A percentile compares a stretch with the other conserved stretches of the same genome.
phyloP scores from a whole-genome alignment of 1,139 yeast species.

The Torulaspora pretoriensis region DNA sequence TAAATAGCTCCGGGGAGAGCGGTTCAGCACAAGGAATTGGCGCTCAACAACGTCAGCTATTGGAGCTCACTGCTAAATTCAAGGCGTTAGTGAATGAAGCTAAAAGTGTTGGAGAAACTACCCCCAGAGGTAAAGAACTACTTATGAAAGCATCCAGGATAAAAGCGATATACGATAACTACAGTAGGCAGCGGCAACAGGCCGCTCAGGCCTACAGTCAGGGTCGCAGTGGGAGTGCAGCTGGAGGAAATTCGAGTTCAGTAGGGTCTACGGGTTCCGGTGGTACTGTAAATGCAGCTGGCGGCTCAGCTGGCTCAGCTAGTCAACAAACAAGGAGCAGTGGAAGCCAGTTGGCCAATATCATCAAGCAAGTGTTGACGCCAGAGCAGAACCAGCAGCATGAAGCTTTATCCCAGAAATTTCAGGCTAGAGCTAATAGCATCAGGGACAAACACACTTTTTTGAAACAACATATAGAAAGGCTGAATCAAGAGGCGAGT shows the following conservation, averaged over 20 bases:
- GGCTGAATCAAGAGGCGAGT: slow-evolving; percentile 30
- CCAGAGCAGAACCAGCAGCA: slow-evolving; percentile 35
- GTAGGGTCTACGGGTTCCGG: slow-evolving; percentile 34
- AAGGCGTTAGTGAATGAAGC: slow-evolving; percentile 63
- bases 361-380: slow-evolving; percentile 31
- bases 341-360: slow-evolving; percentile 23
- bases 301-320: slow-evolving; percentile 5
- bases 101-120: slow-evolving; percentile 49
- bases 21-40: slow-evolving; percentile 15
- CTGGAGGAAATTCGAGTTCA: slow-evolving; percentile 34
- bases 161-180: slow-evolving; percentile 34
- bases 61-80: slow-evolving; percentile 57
- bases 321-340: slow-evolving; percentile 11
- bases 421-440: slow-evolving; percentile 33
- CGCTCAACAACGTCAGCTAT: slow-evolving; percentile 54
- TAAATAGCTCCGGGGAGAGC: slow-evolving; percentile 6
- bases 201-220: slow-evolving; percentile 21
- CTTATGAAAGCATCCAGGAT: slow-evolving; percentile 64
- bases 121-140: slow-evolving; percentile 68
- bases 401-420: slow-evolving; percentile 32
- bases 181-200: slow-evolving; percentile 30
- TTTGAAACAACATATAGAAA: slow-evolving; percentile 33
- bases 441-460: slow-evolving; percentile 34
- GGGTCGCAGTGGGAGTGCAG: slow-evolving; percentile 41
- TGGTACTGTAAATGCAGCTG: slow-evolving; percentile 12